Percentiles rank a stretch among this genome's conserved stretches.
These are phyloP conservation scores for Scopulariopsis brevicaulis DNA, from an alignment of 2,329 filamentous ascomycete species.

Conservation along the genomic window DNA sequence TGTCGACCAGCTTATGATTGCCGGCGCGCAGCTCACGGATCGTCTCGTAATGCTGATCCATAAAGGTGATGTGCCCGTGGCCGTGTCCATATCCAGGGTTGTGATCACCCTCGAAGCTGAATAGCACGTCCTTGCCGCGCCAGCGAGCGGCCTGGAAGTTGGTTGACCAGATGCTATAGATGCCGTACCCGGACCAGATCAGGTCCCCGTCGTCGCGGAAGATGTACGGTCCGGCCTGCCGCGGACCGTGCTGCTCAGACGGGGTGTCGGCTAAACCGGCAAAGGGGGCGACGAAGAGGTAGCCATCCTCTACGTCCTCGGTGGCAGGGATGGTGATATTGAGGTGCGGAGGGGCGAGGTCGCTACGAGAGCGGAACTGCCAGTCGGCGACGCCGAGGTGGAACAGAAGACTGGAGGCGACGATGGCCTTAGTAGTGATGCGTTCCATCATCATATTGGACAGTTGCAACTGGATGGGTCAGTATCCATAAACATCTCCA, in stretches of 20 bases:
- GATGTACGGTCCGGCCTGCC: slow-evolving; percentile 43
- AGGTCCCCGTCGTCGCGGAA: slow-evolving; percentile 41
- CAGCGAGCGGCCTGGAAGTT: slow-evolving; percentile 40
- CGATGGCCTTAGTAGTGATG: not conserved
- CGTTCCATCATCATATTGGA: slow-evolving; percentile 4
- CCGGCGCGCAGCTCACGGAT: slow-evolving; percentile 39
- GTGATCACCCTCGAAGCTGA: slow-evolving; percentile 40
- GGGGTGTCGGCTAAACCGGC: slow-evolving; percentile 18
- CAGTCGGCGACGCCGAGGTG: slow-evolving; percentile 4
- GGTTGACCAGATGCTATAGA: slow-evolving; percentile 37
- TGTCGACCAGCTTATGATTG: slow-evolving; percentile 35
- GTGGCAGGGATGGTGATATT: slow-evolving; percentile 30
- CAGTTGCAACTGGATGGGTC: not conserved
- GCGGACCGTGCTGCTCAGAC: slow-evolving; percentile 28
- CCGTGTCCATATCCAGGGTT: slow-evolving; percentile 40
- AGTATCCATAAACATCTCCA: slow-evolving; percentile 1
- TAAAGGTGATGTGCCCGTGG: slow-evolving; percentile 39
- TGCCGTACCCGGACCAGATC: slow-evolving; percentile 43
- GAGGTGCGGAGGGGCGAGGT: slow-evolving; percentile 19
- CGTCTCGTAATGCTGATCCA: slow-evolving; percentile 42
- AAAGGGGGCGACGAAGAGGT: slow-evolving; percentile 30
- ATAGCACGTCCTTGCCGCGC: slow-evolving; percentile 39
- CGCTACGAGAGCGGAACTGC: slow-evolving; percentile 12
- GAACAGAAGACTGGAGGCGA: not conserved
- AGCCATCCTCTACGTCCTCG: slow-evolving; percentile 25